Evolutionary conservation across 148 eudicot genomes (phyloP).

Genomic region (Rhododendron ovatum): DNA sequence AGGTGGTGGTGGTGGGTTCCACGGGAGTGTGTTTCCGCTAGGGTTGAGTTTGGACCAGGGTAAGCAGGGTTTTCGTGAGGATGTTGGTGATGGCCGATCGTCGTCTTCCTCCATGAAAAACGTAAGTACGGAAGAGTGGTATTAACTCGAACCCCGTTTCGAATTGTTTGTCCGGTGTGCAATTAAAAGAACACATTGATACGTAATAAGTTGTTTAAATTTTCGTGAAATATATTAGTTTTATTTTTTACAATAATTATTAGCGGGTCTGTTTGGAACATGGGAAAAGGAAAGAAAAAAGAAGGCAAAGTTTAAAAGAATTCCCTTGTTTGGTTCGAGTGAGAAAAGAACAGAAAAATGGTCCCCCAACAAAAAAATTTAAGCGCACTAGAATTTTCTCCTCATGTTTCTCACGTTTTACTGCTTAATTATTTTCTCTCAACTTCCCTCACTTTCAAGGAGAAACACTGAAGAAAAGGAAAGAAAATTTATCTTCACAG

Average conservation of each 20-base stretch:
- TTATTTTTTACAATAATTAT: no score
- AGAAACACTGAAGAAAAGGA: neutral
- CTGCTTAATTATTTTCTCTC: no score
- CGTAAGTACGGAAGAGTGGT: constrained; percentile 21
- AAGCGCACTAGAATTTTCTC: no score
- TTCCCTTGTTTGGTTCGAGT: no score
- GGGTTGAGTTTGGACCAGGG: constrained; percentile 57
- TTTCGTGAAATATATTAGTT: neutral
- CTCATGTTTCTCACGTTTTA: no score
- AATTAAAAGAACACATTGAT: no score
- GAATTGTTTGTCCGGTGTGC: neutral
- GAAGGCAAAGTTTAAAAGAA: no score
- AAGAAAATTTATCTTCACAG: neutral
- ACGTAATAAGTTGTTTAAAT: neutral
- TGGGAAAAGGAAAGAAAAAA: no score
- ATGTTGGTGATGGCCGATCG: constrained; percentile 30
- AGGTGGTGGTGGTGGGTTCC: constrained; percentile 26
- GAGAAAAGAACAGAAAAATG: no score
- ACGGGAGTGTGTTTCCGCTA: constrained; percentile 41
- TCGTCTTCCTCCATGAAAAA: constrained; percentile 32
- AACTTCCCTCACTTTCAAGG: no score
- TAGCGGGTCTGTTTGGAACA: no score
- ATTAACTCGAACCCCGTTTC: neutral
- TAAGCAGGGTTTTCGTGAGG: constrained; percentile 39
- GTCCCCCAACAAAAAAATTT: no score